Evolutionary conservation across 148 eudicot species (phyloP).

Genomic region (Drosera capensis): DNA sequence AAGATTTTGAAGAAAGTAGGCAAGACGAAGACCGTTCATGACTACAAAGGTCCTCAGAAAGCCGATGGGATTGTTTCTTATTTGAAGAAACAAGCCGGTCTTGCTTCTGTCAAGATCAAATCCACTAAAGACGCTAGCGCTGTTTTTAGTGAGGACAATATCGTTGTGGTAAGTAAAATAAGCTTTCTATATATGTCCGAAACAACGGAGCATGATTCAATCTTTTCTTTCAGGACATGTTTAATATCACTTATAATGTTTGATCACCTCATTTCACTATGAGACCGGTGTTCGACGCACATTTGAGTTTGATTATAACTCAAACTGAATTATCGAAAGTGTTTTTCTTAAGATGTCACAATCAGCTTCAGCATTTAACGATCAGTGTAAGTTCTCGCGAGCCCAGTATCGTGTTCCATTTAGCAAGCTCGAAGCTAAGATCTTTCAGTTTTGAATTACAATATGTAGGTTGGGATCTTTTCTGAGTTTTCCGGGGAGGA

Average conservation of each 20-base stretch:
- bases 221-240: no score
- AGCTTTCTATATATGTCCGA: no score
- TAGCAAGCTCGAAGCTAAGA: neutral
- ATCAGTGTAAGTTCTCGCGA: no score
- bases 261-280: no score
- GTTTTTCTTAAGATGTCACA: no score
- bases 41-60: slow-evolving; percentile 60
- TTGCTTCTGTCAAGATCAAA: slow-evolving; percentile 45
- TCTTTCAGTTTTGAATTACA: neutral
- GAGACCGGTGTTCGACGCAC: no score
- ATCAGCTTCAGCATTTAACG: no score
- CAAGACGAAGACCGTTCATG: slow-evolving; percentile 28
- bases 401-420: neutral
- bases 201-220: no score
- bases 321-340: neutral
- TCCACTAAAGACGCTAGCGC: slow-evolving; percentile 28
- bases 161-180: slow-evolving; percentile 44
- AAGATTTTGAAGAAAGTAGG: slow-evolving; percentile 55
- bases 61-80: slow-evolving; percentile 53
- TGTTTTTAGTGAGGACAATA: slow-evolving; percentile 27
- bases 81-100: slow-evolving; percentile 57
- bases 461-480: slow-evolving; percentile 50
- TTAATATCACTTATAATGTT: no score
- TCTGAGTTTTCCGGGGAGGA: slow-evolving; percentile 62
- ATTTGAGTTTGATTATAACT: no score